Percentiles rank a stretch among this genome's conserved stretches.
phyloP scores from a whole-genome alignment of 345 rosid genomes.

The Brassica nigra region DNA sequence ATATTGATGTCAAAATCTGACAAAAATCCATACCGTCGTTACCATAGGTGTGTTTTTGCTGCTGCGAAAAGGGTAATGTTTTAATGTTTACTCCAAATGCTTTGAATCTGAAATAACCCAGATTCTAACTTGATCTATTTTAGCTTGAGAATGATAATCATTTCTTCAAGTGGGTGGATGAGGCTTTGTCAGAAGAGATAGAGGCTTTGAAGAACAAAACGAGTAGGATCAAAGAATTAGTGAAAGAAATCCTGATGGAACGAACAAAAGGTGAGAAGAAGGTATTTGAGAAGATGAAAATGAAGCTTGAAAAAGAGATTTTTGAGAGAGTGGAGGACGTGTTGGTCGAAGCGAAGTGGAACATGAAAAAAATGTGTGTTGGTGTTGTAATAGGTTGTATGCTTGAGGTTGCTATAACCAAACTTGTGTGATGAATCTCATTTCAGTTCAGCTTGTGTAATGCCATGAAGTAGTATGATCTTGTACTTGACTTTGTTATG shows the following conservation, averaged over 20 bases:
- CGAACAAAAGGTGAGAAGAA: not conserved
- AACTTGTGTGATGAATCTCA: not conserved
- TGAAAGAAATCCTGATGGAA: not conserved
- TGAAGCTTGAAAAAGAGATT: not conserved
- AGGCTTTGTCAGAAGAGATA: not conserved
- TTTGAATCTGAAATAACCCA: not conserved
- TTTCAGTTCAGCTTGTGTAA: not conserved
- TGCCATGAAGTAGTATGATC: not conserved
- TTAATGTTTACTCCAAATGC: not conserved
- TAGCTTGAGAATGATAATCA: not conserved
- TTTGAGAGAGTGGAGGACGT: not conserved
- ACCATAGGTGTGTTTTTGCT: not conserved
- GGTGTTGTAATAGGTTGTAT: not conserved
- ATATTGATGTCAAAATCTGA: not conserved
- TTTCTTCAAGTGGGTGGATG: not conserved
- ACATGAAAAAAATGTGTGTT: not conserved
- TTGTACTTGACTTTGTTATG: not conserved
- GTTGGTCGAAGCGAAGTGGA: not conserved
- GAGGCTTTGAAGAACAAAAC: not conserved
- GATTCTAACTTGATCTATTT: not conserved
- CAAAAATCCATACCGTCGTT: not conserved
- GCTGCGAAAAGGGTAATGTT: not conserved
- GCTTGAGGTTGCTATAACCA: not conserved
- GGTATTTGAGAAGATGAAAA: not conserved
- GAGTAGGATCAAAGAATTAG: not conserved